Base-by-base conservation (phyloP, 2,329 filamentous ascomycete genomes). In the Verticillium albo-atrum region DNA sequence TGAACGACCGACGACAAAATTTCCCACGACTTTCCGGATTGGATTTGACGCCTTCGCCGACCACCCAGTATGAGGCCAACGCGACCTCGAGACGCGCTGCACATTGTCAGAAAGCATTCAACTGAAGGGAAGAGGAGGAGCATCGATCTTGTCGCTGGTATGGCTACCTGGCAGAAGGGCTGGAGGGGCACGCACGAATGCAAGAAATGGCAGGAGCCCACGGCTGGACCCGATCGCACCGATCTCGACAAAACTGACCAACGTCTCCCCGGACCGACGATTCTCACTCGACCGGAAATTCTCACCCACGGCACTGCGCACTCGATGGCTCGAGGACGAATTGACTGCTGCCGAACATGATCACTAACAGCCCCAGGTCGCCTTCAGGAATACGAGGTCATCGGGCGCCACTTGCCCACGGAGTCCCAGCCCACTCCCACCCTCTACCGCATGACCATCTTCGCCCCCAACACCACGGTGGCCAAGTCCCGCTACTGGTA, bases 401-500 rank as follows among this genome's bases (percentile, higher is more conserved):
- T 99, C 79, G 95, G 96, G 85, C 94, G 96, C 83, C 94, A 97
- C 83, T 82, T 99, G 90, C 95, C 95, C 82, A 91, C 90, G 77
- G 95, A 99, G 86, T 86, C 90, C 79, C 96, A 97, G 87, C 92
- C 94, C 75, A 92, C 91, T 75, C 95, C 95, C 74, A 94, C 95
- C 85, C 90, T 99, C 81, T 99, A 98, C 89, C 93, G 95, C 82
- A 99, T 99, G 95, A 93, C 93, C 80, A 97, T 99, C 82, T 99
- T 99, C 81, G 95, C 95, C 71, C 91, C 92, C 72, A 99, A 99
- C 84, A 86, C 89, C 74, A 95, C 97, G 71, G 93, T 99, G 75
- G 95, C 96, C 79, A 99, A 99, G 90, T 97, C 93, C 78, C 91
- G 95, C 77, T 99, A 97, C 90, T 99, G 96, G 96, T 99, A 99